A percentile compares a stretch with the other conserved stretches of the same genome.
These are phyloP conservation scores for Bathelium albidoporum DNA, from an alignment of 495 filamentous ascomycete genomes.

Conservation along the genomic window DNA sequence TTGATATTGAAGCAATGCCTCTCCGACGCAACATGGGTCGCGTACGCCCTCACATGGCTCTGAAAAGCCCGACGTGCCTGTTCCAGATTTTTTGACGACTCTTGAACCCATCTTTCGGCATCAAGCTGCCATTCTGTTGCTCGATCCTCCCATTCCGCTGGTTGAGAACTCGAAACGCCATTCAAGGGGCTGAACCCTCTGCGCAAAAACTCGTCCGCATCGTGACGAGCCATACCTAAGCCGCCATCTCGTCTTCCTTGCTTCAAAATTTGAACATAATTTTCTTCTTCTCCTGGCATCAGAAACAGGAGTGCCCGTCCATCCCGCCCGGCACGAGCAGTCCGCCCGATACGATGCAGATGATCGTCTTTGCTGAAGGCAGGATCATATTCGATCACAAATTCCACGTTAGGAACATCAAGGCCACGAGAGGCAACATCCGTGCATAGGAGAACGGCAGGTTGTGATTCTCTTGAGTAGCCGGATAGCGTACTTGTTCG, in stretches of 20 bases:
- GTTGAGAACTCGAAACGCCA: conserved; percentile 22
- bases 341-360: conserved; percentile 87
- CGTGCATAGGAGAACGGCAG: conserved; percentile 79
- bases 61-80: conserved; percentile 74
- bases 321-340: conserved; percentile 78
- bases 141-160: conserved; percentile 50
- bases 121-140: conserved; percentile 72
- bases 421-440: conserved; percentile 92
- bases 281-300: conserved; percentile 80
- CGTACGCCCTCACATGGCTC: conserved; percentile 87
- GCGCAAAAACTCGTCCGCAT: conserved; percentile 51
- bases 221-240: conserved; percentile 41
- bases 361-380: conserved; percentile 86
- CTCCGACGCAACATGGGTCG: conserved; percentile 81
- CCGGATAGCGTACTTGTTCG: conserved; percentile 73
- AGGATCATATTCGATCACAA: conserved; percentile 90
- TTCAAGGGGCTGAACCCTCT: conserved; percentile 43
- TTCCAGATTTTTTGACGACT: conserved; percentile 51
- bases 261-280: conserved; percentile 67
- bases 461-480: conserved; percentile 52
- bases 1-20: conserved; percentile 79
- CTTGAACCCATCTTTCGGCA: conserved; percentile 59
- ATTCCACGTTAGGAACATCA: conserved; percentile 86
- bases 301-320: conserved; percentile 87
- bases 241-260: conserved; percentile 47